Percentiles rank a stretch among this genome's conserved stretches.
Conservation (phyloP, 2,329 filamentous ascomycete species). For the Emericellopsis atlantica region DNA sequence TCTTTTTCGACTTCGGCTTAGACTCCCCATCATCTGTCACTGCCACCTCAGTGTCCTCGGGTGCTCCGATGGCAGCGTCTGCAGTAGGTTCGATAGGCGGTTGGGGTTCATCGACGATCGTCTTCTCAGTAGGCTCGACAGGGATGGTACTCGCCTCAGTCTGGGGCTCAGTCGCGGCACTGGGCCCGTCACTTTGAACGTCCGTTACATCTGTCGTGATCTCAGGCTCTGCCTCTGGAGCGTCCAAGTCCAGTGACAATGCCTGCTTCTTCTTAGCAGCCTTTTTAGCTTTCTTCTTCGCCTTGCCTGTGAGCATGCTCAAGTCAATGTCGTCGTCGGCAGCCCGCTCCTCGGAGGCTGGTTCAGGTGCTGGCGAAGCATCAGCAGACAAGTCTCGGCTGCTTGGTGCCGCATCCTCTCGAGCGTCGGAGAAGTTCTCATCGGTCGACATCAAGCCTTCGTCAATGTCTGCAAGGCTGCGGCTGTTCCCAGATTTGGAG, state of each 20-base stretch:
- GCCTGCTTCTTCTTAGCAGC: constrained; percentile 2
- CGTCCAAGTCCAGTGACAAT: background rate
- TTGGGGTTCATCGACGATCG: background rate
- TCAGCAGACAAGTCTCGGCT: background rate
- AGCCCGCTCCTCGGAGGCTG: background rate
- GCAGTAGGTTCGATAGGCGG: background rate
- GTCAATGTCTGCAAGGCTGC: constrained; percentile 7
- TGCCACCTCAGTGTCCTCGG: background rate
- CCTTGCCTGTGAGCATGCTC: constrained; percentile 2
- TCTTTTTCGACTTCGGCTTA: no score
- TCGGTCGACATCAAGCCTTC: constrained; percentile 21
- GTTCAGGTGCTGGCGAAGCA: background rate
- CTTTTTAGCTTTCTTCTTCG: constrained; percentile 5
- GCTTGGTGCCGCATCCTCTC: background rate
- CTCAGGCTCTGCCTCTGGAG: background rate
- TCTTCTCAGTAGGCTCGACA: background rate
- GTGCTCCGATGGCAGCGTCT: background rate
- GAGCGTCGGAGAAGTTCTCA: constrained; percentile 22
- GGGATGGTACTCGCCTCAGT: background rate
- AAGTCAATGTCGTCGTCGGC: constrained; percentile 3
- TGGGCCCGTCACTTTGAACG: background rate
- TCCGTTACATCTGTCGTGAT: background rate
- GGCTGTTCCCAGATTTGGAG: constrained; percentile 6
- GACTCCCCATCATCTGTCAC: background rate
- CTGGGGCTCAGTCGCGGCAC: background rate